Conservation (phyloP, 106 monocot genomes). For the Agapanthus africanus region DNA sequence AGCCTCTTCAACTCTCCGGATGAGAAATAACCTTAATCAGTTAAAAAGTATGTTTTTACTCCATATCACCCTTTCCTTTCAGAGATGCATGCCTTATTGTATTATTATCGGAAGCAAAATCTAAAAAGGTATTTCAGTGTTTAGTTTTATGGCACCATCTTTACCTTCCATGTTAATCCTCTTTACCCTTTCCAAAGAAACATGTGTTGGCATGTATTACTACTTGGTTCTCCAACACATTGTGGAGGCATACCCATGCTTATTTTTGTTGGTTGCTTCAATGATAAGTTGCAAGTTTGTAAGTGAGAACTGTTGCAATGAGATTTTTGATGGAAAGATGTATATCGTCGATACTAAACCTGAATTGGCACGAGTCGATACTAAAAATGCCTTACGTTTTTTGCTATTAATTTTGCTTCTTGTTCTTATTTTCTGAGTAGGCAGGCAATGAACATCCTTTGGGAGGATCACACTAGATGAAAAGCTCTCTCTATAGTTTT, state of each 20-base stretch:
- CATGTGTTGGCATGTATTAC: too few relatives aligned
- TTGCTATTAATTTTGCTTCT: too few relatives aligned
- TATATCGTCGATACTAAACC: neutral
- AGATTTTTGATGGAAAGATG: neutral
- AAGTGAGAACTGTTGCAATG: neutral
- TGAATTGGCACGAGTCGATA: neutral
- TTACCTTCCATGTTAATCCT: neutral
- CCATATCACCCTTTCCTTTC: too few relatives aligned
- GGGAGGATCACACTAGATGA: neutral
- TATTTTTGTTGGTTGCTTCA: neutral
- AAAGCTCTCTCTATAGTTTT: neutral
- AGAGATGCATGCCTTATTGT: neutral
- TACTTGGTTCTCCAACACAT: neutral
- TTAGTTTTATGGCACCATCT: neutral
- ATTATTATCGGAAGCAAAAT: neutral
- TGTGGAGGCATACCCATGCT: neutral
- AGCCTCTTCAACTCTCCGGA: neutral
- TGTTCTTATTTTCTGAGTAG: too few relatives aligned
- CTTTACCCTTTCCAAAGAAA: neutral
- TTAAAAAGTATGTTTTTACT: too few relatives aligned
- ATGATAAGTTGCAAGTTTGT: neutral
- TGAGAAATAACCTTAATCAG: neutral
- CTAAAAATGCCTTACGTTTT: too few relatives aligned
- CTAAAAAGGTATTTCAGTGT: too few relatives aligned
- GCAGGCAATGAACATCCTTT: neutral